Base-by-base conservation (phyloP, 2,329 filamentous ascomycete genomes). In the Trichoderma hamatum region DNA sequence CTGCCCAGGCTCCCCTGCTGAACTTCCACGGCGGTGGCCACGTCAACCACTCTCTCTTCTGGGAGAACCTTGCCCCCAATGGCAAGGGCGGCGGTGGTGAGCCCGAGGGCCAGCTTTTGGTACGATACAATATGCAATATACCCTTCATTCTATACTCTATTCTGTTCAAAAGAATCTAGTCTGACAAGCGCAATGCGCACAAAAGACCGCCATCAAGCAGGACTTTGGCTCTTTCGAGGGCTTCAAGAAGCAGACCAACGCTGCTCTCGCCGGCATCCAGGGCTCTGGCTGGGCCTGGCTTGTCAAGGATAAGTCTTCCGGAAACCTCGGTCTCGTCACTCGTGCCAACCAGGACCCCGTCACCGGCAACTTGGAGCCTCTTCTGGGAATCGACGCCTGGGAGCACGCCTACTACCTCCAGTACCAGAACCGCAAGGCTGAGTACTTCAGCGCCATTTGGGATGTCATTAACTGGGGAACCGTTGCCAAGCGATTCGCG, bases 391-490 rank as follows among this genome's bases (percentile, higher is more conserved):
- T 97, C 76, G 94, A 97, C 83, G 94, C 94, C 67, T 97, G 94
- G 94, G 94, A 97, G 86, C 94, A 97, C 82, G 94, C 94, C 64
- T 97, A 96, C 85, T 96, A 97, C 83, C 86, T 97, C 71, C 93
- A 97, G 84, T 97, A 97, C 84, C 88, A 97, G 88, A 97, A 97
- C 86, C 90, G 93, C 82, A 97, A 97, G 89, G 94, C 91, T 69
- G 94, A 97, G 84, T 97, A 97, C 86, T 97, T 97, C 82, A 88
- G 88, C 76, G 93, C 93, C 70, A 91, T 97, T 79, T 97, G 94
- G 94, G 92, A 97, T 74, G 94, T 97, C 61, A 85, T 97, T 81
- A 97, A 97, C 89, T 97, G 94, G 94, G 93, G 94, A 88, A 88
- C 91, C 36, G 94, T 93, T 55, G 90, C 92, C 80, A 89, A 90